A percentile compares a stretch with the other conserved stretches of the same genome.
Evolutionary conservation across 1,284 basidiomycete genomes (phyloP).

Genomic region (Naganishia sp.): DNA sequence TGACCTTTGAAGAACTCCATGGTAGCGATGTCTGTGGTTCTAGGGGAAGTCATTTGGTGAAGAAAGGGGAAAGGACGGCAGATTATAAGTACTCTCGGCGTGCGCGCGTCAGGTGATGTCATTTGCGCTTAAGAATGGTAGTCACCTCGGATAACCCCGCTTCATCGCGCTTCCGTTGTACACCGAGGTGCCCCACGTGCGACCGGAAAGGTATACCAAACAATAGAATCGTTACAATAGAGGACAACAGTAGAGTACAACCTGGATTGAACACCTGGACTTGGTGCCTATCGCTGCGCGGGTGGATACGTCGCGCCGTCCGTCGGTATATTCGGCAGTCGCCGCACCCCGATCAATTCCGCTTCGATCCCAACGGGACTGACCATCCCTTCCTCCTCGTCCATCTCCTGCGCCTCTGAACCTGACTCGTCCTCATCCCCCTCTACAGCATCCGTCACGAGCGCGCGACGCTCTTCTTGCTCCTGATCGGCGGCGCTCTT

Average conservation of each 20-base stretch:
- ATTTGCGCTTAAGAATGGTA: neutral
- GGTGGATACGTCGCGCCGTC: neutral
- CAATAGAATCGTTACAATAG: neutral
- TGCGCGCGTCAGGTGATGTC: neutral
- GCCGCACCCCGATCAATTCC: neutral
- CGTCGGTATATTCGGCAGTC: constrained; percentile 11
- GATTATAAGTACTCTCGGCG: too few relatives aligned
- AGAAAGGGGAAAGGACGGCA: too few relatives aligned
- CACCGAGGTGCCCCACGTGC: too few relatives aligned
- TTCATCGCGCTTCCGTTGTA: neutral
- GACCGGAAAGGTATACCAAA: too few relatives aligned
- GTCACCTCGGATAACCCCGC: neutral
- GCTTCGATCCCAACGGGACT: neutral
- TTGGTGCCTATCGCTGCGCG: neutral
- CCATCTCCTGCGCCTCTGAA: constrained; percentile 2
- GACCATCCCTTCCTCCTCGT: neutral
- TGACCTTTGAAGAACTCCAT: constrained; percentile 28
- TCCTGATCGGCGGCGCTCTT: constrained; percentile 37
- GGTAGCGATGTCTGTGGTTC: neutral
- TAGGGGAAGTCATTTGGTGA: too few relatives aligned
- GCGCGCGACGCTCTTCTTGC: constrained; percentile 40
- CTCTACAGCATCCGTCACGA: constrained; percentile 34
- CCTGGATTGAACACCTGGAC: neutral
- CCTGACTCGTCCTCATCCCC: constrained; percentile 20
- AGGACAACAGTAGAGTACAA: neutral